Evolutionary conservation across 176 grass and related monocot species (phyloP).

Genomic region (Pontederia paniculata): DNA sequence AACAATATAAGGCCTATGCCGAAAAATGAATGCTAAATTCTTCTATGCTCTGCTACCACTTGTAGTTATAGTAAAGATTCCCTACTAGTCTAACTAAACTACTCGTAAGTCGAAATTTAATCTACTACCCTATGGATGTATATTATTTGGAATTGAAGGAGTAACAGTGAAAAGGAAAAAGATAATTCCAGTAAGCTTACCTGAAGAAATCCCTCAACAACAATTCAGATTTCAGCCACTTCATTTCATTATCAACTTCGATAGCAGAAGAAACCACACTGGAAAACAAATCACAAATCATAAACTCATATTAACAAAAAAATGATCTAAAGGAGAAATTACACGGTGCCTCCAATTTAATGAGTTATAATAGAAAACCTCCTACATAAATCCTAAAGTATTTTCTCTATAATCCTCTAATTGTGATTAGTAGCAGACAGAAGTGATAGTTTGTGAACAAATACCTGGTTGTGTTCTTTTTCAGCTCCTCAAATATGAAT

Average conservation of each 20-base stretch:
- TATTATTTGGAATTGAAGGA: not conserved
- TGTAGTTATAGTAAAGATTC: too few species aligned
- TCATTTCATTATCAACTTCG: slow-evolving; percentile 57
- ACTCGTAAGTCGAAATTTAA: too few species aligned
- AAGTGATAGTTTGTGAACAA: not conserved
- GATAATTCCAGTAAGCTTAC: slow-evolving; percentile 15
- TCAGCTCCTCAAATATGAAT: slow-evolving; percentile 93
- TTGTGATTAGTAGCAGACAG: not conserved
- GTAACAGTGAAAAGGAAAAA: not conserved
- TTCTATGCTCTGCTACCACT: too few species aligned
- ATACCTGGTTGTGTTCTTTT: slow-evolving; percentile 75
- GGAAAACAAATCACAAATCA: slow-evolving; percentile 13
- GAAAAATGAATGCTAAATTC: too few species aligned
- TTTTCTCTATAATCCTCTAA: not conserved
- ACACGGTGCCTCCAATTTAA: not conserved
- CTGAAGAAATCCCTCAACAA: slow-evolving; percentile 99
- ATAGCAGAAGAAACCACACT: slow-evolving; percentile 36
- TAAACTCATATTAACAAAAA: not conserved
- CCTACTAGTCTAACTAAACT: too few species aligned
- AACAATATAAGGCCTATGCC: too few species aligned
- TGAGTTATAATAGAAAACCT: not conserved
- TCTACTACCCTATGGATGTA: not conserved
- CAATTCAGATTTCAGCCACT: slow-evolving; percentile 96
- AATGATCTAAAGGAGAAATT: not conserved
- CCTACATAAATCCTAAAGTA: not conserved